phyloP scores from a whole-genome alignment of 108 stramenopile genomes.

The Chaetoceros muelleri region DNA sequence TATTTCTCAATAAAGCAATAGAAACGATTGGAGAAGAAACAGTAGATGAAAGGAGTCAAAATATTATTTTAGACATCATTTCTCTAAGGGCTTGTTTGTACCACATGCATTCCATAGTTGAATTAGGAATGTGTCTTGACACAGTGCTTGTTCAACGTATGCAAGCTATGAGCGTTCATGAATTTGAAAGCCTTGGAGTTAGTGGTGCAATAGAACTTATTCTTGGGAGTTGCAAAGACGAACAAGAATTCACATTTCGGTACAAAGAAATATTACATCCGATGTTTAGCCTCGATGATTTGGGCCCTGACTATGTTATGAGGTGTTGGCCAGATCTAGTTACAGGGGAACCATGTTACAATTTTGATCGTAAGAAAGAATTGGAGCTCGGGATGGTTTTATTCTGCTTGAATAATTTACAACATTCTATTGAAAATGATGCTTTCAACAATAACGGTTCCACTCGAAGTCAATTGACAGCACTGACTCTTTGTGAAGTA shows the following conservation, averaged over 20 bases:
- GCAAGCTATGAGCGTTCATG: neutral
- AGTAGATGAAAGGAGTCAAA: neutral
- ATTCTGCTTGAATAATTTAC: neutral
- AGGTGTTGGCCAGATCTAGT: neutral
- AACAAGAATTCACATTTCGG: neutral
- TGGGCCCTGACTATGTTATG: neutral
- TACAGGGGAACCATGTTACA: neutral
- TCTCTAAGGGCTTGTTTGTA: neutral
- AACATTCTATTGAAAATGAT: neutral
- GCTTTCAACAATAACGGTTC: no score
- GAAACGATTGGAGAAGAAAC: neutral
- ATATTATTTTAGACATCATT: neutral
- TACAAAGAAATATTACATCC: neutral
- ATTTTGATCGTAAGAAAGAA: neutral
- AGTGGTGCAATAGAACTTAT: neutral
- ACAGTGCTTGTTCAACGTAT: neutral
- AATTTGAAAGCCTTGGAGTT: neutral
- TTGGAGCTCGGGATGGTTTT: neutral
- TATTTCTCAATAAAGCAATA: conserved; percentile 6
- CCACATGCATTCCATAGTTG: neutral
- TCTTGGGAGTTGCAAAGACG: neutral
- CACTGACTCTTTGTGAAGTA: no score
- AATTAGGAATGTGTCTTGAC: neutral
- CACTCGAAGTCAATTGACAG: no score
- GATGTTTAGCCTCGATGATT: neutral